These are phyloP conservation scores for Pythium coloratum DNA, from an alignment of 352 stramenopile genomes.

Conservation along the genomic window DNA sequence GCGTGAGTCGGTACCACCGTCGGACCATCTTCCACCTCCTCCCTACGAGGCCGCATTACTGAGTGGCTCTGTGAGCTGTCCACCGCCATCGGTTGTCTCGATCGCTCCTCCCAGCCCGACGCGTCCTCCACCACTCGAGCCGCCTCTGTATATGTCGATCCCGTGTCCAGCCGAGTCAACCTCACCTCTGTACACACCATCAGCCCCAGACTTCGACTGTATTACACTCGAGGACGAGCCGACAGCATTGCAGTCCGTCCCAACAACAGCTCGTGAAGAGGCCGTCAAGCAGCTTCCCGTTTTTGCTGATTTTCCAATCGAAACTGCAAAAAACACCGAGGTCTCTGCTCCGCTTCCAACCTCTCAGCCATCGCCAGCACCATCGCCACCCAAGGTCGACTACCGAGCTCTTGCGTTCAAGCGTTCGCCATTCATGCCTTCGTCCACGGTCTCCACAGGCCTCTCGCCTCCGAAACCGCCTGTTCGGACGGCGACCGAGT, in stretches of 20 bases:
- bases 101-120: background rate
- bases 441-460: background rate
- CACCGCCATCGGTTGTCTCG: constrained; percentile 7
- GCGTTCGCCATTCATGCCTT: constrained; percentile 18
- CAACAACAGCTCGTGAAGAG: background rate
- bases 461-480: constrained; percentile 1
- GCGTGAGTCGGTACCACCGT: too few relatives aligned
- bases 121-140: background rate
- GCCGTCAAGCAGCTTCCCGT: background rate
- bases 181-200: constrained; percentile 31
- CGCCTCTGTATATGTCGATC: constrained; percentile 7
- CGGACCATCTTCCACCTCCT: too few relatives aligned
- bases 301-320: background rate
- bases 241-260: background rate
- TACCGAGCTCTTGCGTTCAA: constrained; percentile 59
- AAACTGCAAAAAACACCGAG: background rate
- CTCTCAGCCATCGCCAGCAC: constrained; percentile 5
- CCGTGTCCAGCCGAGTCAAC: constrained; percentile 12
- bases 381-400: constrained; percentile 29
- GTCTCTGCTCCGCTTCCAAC: constrained; percentile 1
- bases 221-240: constrained; percentile 1
- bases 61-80: background rate
- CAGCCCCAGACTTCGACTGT: constrained; percentile 30
- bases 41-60: too few relatives aligned
- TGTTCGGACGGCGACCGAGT: constrained; percentile 1